These are phyloP conservation scores for Cercospora canescens DNA, from an alignment of 2,329 filamentous ascomycete genomes.

Conservation along the genomic window DNA sequence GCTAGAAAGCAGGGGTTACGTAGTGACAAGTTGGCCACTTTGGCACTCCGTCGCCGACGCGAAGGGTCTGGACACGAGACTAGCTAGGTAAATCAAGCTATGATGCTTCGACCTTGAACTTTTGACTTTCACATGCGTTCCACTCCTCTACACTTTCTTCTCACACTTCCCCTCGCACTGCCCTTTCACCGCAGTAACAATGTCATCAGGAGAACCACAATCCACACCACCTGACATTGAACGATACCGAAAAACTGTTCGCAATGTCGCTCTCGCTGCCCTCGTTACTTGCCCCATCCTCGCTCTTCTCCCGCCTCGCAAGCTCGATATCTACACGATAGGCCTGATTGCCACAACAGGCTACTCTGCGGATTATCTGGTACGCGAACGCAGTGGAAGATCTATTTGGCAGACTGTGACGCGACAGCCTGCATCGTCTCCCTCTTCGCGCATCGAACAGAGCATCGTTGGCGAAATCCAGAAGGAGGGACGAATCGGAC, in stretches of 20 bases:
- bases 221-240: conserved; percentile 29
- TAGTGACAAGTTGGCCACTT: too few relatives aligned
- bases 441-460: background rate
- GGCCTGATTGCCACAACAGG: conserved; percentile 51
- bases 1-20: too few relatives aligned
- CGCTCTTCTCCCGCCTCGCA: conserved; percentile 59
- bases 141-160: background rate
- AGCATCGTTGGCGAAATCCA: conserved; percentile 23
- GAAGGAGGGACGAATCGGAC: conserved; percentile 21
- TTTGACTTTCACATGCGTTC: background rate
- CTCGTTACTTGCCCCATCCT: conserved; percentile 57
- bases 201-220: conserved; percentile 18
- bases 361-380: conserved; percentile 52
- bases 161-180: background rate
- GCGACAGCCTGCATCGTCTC: conserved; percentile 9
- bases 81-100: background rate
- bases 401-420: conserved; percentile 34
- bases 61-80: background rate
- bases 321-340: conserved; percentile 62
- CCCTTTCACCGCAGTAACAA: background rate
- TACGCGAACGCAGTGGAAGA: conserved; percentile 36
- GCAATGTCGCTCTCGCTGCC: conserved; percentile 51
- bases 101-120: background rate
- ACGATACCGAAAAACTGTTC: conserved; percentile 36
- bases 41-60: too few relatives aligned